Percentiles rank a stretch among this genome's conserved stretches.
Conservation (phyloP, 2,329 filamentous ascomycete genomes). For the Ceratocystis cacaofunesta region DNA sequence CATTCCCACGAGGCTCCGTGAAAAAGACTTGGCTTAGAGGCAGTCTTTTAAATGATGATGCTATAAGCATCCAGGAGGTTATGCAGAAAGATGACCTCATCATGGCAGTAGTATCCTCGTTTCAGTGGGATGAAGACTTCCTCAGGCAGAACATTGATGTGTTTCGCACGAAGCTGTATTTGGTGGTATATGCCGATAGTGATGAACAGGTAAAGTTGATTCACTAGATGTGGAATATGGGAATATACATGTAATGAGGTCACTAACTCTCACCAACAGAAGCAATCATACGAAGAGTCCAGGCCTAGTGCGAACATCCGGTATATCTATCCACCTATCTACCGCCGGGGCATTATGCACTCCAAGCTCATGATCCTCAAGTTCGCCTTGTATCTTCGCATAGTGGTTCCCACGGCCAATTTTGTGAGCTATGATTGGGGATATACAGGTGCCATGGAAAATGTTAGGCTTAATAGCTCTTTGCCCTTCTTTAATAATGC, state of each 20-base stretch:
- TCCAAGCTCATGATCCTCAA: slow-evolving; percentile 90
- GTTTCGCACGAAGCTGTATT: slow-evolving; percentile 43
- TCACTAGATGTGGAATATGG: background rate
- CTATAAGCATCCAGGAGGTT: slow-evolving; percentile 80
- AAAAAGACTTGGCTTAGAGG: slow-evolving; percentile 68
- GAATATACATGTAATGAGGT: background rate
- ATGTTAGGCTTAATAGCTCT: slow-evolving; percentile 34
- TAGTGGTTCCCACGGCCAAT: slow-evolving; percentile 81
- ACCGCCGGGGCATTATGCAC: slow-evolving; percentile 65
- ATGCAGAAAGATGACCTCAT: slow-evolving; percentile 57
- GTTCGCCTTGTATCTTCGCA: slow-evolving; percentile 53
- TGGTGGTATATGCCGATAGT: slow-evolving; percentile 41
- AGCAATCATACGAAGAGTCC: slow-evolving; percentile 34
- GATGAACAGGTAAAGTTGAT: slow-evolving; percentile 35
- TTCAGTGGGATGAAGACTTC: slow-evolving; percentile 74
- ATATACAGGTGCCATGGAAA: slow-evolving; percentile 70
- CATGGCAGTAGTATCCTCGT: slow-evolving; percentile 72
- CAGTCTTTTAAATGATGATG: slow-evolving; percentile 44
- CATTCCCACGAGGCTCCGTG: slow-evolving; percentile 45
- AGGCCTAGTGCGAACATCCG: slow-evolving; percentile 40
- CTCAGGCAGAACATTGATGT: slow-evolving; percentile 55
- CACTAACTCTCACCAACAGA: slow-evolving; percentile 24
- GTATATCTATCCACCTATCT: slow-evolving; percentile 73
- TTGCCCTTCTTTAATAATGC: background rate
- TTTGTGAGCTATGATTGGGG: slow-evolving; percentile 81